phyloP scores from a whole-genome alignment of 805 yeast species.

The Kazachstania bromeliacearum region DNA sequence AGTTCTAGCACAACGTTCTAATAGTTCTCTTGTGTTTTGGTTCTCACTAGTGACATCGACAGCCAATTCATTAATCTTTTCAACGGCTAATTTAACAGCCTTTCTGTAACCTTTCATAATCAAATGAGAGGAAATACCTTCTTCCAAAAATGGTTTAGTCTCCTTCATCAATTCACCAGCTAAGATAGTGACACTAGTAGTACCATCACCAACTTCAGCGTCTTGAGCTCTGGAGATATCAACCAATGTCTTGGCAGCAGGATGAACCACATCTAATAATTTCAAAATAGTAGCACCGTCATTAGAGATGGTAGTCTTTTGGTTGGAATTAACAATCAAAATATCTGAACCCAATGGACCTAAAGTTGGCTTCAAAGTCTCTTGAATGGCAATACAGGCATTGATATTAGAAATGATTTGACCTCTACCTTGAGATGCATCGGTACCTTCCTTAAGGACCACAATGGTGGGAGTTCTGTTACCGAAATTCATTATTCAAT shows the following conservation, averaged over 20 bases:
- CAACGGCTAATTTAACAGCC: constrained; percentile 71
- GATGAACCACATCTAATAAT: constrained; percentile 90
- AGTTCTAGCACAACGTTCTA: constrained; percentile 89
- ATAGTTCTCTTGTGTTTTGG: constrained; percentile 55
- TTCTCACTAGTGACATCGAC: constrained; percentile 49
- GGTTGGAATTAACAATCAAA: constrained; percentile 71
- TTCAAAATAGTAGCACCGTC: constrained; percentile 96
- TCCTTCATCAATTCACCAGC: constrained; percentile 95
- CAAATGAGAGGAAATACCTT: constrained; percentile 86
- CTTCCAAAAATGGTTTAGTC: constrained; percentile 84
- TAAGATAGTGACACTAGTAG: constrained; percentile 87
- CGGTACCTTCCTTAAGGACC: constrained; percentile 96
- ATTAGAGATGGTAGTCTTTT: constrained; percentile 89
- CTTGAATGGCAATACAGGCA: constrained; percentile 96
- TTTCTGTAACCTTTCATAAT: constrained; percentile 80
- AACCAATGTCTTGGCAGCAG: constrained; percentile 94
- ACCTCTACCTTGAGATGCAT: constrained; percentile 91
- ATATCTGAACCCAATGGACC: constrained; percentile 98
- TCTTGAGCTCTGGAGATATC: constrained; percentile 94
- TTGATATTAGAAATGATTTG: constrained; percentile 92
- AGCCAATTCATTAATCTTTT: constrained; percentile 62
- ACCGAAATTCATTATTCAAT: constrained; percentile 77
- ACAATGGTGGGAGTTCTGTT: constrained; percentile 97
- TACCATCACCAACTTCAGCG: constrained; percentile 98
- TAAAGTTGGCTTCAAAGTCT: constrained; percentile 84